These are phyloP conservation scores for Sungouiella thailandica DNA, from an alignment of 805 yeast genomes.

Conservation along the genomic window DNA sequence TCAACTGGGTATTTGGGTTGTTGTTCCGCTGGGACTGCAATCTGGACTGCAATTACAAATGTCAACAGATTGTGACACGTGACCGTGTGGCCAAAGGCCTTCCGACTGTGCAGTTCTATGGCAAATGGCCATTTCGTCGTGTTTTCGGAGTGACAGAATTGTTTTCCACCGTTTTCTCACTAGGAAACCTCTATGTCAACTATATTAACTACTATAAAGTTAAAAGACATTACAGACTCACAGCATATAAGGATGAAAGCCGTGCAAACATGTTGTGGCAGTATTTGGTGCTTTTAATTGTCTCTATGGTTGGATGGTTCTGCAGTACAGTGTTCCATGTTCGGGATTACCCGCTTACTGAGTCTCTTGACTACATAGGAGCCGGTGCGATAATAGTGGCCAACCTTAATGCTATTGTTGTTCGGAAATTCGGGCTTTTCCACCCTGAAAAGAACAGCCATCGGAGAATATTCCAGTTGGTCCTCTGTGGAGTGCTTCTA, in stretches of 20 bases:
- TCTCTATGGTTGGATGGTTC: conserved; percentile 33
- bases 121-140: conserved; percentile 41
- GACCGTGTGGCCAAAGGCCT: conserved; percentile 14
- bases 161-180: conserved; percentile 29
- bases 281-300: conserved; percentile 22
- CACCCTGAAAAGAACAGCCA: conserved; percentile 3
- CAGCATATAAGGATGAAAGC: conserved; percentile 9
- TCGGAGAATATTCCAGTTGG: conserved; percentile 16
- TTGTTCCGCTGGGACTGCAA: conserved; percentile 31
- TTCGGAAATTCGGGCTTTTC: conserved; percentile 28
- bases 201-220: conserved; percentile 25
- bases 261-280: conserved; percentile 25
- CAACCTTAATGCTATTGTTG: conserved; percentile 30
- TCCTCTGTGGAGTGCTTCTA: conserved; percentile 15
- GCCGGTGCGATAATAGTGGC: conserved; percentile 34
- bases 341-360: conserved; percentile 33
- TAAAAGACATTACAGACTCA: conserved; percentile 20
- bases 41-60: conserved; percentile 35
- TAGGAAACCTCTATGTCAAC: conserved; percentile 33
- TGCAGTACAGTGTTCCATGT: conserved; percentile 35
- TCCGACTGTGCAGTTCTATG: conserved; percentile 36
- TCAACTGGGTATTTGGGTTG: conserved; percentile 15
- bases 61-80: conserved; percentile 31
- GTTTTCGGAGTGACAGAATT: conserved; percentile 35
- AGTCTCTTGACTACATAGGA: conserved; percentile 38